Percentiles rank a stretch among this genome's conserved stretches.
phyloP scores from a whole-genome alignment of 371 early-diverging fungal genomes.

The Mucor sp. region DNA sequence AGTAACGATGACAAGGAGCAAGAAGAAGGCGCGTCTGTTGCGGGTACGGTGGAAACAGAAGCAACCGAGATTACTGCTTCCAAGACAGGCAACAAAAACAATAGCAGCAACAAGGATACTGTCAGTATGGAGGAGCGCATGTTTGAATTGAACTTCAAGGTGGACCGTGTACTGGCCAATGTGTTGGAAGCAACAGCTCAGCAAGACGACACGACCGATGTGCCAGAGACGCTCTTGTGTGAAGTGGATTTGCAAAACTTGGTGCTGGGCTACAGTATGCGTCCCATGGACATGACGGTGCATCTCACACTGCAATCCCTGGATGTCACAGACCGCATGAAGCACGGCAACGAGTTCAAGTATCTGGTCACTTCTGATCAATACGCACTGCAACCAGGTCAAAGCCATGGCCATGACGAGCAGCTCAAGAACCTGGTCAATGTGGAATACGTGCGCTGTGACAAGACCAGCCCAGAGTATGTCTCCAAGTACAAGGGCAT shows the following conservation, averaged over 20 bases:
- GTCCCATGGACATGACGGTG: constrained; percentile 76
- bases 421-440: constrained; percentile 61
- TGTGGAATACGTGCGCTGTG: constrained; percentile 75
- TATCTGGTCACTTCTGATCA: constrained; percentile 69
- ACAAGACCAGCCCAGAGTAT: constrained; percentile 79
- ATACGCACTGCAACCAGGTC: constrained; percentile 23
- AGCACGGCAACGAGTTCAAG: constrained; percentile 64
- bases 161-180: constrained; percentile 72
- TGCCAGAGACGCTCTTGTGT: constrained; percentile 61
- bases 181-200: constrained; percentile 46
- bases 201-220: constrained; percentile 20
- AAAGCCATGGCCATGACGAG: constrained; percentile 20
- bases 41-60: constrained; percentile 20
- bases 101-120: neutral
- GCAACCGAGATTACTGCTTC: neutral
- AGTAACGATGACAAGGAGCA: constrained; percentile 24
- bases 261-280: constrained; percentile 65
- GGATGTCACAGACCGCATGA: constrained; percentile 77
- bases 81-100: constrained; percentile 30
- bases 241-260: constrained; percentile 76
- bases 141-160: constrained; percentile 72
- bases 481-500: constrained; percentile 72
- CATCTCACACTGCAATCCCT: constrained; percentile 74
- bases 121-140: constrained; percentile 20
- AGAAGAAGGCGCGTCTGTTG: constrained; percentile 25